phyloP scores from a whole-genome alignment of 768 basidiomycete genomes.

The Naganishia antarctica region DNA sequence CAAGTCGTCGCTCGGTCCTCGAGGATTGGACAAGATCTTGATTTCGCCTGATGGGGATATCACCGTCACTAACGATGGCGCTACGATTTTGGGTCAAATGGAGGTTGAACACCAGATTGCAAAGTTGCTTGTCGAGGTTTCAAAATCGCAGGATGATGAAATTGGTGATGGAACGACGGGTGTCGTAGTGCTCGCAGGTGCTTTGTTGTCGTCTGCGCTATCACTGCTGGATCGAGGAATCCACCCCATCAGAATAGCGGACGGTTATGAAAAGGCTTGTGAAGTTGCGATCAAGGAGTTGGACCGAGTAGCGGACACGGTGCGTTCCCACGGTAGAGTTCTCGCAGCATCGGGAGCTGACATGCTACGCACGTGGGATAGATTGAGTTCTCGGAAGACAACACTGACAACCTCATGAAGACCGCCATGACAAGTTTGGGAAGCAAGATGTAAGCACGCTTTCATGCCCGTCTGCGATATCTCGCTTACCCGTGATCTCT shows the following conservation, averaged over 20 bases:
- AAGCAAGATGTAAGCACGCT: conserved; percentile 78
- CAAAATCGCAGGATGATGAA: conserved; percentile 98
- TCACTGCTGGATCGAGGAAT: conserved; percentile 97
- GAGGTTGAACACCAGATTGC: conserved; percentile 99
- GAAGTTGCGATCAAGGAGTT: conserved; percentile 81
- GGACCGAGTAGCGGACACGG: conserved; percentile 78
- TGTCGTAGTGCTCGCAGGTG: conserved; percentile 98
- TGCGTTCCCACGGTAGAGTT: conserved; percentile 27
- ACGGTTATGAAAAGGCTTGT: conserved; percentile 96
- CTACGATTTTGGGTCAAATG: conserved; percentile 97
- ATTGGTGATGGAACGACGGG: conserved; percentile 99
- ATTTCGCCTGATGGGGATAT: conserved; percentile 87
- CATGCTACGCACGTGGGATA: conserved; percentile 1
- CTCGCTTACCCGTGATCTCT: not conserved
- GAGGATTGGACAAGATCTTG: conserved; percentile 65
- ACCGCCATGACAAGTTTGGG: conserved; percentile 94
- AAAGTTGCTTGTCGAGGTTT: conserved; percentile 82
- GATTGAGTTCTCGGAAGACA: conserved; percentile 73
- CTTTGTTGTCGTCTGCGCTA: conserved; percentile 89
- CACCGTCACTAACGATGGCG: conserved; percentile 98
- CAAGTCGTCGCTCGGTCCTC: conserved; percentile 86
- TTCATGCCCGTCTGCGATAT: not conserved
- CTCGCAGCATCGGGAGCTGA: not conserved
- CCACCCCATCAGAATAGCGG: conserved; percentile 97
- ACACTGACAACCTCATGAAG: conserved; percentile 84